Conservation (phyloP, 2,329 filamentous ascomycete genomes). For the Alternaria angustiovoidea region DNA sequence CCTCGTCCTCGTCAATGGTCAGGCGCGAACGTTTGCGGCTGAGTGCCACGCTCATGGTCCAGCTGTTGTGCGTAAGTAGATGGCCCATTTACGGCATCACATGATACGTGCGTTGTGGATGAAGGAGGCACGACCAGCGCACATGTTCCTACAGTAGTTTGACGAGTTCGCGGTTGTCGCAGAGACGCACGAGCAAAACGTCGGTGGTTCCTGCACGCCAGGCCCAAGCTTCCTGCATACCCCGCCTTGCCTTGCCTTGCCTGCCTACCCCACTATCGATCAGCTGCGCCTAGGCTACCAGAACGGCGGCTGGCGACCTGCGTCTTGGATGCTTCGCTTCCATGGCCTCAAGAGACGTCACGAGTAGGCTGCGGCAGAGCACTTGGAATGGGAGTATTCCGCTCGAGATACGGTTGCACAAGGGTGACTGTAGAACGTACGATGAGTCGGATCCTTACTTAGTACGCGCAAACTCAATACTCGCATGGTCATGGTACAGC, state of each 20-base stretch:
- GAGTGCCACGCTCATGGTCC: constrained; percentile 41
- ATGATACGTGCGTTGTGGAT: constrained; percentile 2
- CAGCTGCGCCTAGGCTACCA: constrained; percentile 23
- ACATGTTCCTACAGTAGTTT: constrained; percentile 13
- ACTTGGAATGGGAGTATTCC: constrained; percentile 69
- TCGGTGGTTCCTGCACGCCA: constrained; percentile 5
- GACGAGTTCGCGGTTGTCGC: constrained; percentile 27
- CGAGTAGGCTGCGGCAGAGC: constrained; percentile 55
- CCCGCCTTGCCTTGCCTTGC: constrained; percentile 14
- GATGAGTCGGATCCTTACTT: constrained; percentile 68
- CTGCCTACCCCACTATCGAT: constrained; percentile 17
- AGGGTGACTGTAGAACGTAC: constrained; percentile 67
- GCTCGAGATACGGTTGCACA: constrained; percentile 66
- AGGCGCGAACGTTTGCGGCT: constrained; percentile 48
- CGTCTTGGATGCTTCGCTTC: constrained; percentile 13
- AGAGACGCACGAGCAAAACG: constrained; percentile 27
- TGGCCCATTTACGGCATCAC: constrained; percentile 26
- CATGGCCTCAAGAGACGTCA: constrained; percentile 44
- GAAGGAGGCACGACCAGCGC: constrained; percentile 12
- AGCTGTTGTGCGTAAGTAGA: constrained; percentile 22
- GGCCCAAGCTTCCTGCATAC: constrained; percentile 17
- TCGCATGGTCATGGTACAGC: constrained; percentile 1
- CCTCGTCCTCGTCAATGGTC: constrained; percentile 36
- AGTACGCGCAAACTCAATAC: constrained; percentile 49
- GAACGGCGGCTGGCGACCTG: constrained; percentile 15